A percentile compares a stretch with the other conserved stretches of the same genome.
phyloP scores from a whole-genome alignment of 2,329 filamentous ascomycete species.

The Pestalotiopsis sp. region DNA sequence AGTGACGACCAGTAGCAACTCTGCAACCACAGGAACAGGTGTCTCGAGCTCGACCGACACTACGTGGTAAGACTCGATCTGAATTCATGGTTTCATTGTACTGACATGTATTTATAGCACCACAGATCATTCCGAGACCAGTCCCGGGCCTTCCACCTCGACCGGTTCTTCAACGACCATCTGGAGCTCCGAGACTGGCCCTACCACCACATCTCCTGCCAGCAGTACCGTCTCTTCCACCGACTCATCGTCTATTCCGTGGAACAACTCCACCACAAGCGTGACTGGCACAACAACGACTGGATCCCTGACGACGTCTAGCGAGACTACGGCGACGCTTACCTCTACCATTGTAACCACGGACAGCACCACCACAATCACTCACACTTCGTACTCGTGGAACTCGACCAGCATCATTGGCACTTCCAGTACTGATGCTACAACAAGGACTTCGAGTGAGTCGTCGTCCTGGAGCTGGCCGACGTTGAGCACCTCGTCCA shows the following conservation, averaged over 20 bases:
- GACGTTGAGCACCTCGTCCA: background rate
- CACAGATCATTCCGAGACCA: background rate
- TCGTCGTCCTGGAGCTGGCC: background rate
- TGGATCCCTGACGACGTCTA: background rate
- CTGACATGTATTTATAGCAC: background rate
- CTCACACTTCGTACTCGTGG: constrained; percentile 5
- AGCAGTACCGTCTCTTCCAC: background rate
- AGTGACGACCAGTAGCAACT: constrained; percentile 2
- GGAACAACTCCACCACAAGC: background rate
- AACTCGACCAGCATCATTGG: constrained; percentile 11
- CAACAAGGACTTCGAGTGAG: background rate
- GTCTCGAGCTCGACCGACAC: background rate
- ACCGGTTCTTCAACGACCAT: background rate
- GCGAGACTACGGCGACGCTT: background rate
- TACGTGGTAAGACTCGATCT: background rate
- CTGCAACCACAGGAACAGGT: background rate
- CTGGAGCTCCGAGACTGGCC: background rate
- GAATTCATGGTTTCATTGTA: background rate
- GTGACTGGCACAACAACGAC: background rate
- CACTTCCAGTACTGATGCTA: background rate
- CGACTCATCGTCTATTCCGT: background rate
- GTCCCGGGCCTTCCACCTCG: background rate
- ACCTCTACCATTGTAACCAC: background rate
- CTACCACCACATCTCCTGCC: background rate
- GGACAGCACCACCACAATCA: background rate